Conservation (phyloP, 805 yeast genomes). For the Ogataea zsoltii region DNA sequence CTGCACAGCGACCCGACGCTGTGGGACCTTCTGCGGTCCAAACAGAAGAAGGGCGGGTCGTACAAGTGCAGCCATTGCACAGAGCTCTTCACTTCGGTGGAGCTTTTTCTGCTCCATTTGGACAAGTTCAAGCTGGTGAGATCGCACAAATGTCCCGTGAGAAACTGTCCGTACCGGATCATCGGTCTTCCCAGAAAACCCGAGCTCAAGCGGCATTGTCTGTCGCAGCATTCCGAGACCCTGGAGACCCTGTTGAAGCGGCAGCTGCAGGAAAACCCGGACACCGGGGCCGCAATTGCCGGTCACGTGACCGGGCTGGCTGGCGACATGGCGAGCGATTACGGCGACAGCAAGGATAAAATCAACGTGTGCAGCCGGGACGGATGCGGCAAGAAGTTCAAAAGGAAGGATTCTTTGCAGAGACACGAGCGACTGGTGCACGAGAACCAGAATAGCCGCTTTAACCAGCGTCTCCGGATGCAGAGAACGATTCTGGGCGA, state of each 20-base stretch:
- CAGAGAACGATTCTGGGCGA: constrained; percentile 24
- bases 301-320: too few species aligned
- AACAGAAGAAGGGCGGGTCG: constrained; percentile 38
- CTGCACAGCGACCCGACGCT: constrained; percentile 30
- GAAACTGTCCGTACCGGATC: constrained; percentile 49
- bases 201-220: constrained; percentile 51
- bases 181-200: constrained; percentile 50
- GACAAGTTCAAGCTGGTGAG: constrained; percentile 42
- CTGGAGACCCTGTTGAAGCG: constrained; percentile 13
- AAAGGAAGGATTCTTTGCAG: constrained; percentile 52
- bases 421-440: constrained; percentile 57
- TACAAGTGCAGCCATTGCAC: constrained; percentile 52
- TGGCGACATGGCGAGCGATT: background rate
- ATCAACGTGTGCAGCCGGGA: constrained; percentile 21
- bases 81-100: constrained; percentile 38
- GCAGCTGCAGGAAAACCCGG: constrained; percentile 7
- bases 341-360: constrained; percentile 9
- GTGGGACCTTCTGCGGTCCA: constrained; percentile 18
- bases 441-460: constrained; percentile 41
- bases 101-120: constrained; percentile 36
- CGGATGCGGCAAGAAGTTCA: constrained; percentile 49
- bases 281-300: background rate
- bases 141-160: constrained; percentile 46
- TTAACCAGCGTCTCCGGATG: constrained; percentile 35
- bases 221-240: constrained; percentile 42